Percentiles rank a stretch among this genome's conserved stretches.
phyloP scores from a whole-genome alignment of 2,329 filamentous ascomycete genomes.

The Hortaea werneckii region DNA sequence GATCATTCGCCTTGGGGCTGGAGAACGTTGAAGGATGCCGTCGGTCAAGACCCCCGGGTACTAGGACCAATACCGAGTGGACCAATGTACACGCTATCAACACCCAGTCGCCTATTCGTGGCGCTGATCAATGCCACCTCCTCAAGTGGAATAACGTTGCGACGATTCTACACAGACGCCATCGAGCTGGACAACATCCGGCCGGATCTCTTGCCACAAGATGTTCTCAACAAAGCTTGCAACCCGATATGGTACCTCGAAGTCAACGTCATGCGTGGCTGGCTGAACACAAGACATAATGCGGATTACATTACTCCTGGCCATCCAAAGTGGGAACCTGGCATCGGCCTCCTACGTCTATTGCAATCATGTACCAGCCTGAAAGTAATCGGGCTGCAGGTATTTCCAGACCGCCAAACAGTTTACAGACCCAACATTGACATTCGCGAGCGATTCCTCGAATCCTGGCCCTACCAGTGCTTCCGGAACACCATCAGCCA shows the following conservation, averaged over 20 bases:
- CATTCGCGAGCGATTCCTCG: constrained; percentile 4
- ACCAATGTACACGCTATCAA: too few relatives aligned
- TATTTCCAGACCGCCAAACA: too few relatives aligned
- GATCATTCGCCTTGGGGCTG: constrained; percentile 22
- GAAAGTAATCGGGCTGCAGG: constrained; percentile 19
- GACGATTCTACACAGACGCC: constrained; percentile 24
- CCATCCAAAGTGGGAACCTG: constrained; percentile 3
- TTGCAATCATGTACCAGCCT: constrained; percentile 14
- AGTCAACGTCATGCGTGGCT: constrained; percentile 17
- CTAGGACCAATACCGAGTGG: too few relatives aligned
- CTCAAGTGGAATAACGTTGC: constrained; percentile 5
- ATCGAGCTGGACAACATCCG: constrained; percentile 22
- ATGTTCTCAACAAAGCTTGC: constrained; percentile 12
- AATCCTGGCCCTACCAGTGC: not conserved
- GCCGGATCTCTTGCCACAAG: constrained; percentile 7
- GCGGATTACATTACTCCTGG: not conserved
- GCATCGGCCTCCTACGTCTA: constrained; percentile 12
- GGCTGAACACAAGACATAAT: constrained; percentile 7
- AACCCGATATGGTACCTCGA: constrained; percentile 20
- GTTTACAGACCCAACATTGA: too few relatives aligned
- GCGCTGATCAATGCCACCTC: constrained; percentile 16
- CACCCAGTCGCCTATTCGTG: constrained; percentile 16
- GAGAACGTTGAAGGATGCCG: constrained; percentile 10
- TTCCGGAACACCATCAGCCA: not conserved
- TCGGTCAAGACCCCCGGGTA: constrained; percentile 22